A percentile compares a stretch with the other conserved stretches of the same genome.
Evolutionary conservation across 1,284 basidiomycete genomes (phyloP).

Genomic region (Apiotrichum laibachii): DNA sequence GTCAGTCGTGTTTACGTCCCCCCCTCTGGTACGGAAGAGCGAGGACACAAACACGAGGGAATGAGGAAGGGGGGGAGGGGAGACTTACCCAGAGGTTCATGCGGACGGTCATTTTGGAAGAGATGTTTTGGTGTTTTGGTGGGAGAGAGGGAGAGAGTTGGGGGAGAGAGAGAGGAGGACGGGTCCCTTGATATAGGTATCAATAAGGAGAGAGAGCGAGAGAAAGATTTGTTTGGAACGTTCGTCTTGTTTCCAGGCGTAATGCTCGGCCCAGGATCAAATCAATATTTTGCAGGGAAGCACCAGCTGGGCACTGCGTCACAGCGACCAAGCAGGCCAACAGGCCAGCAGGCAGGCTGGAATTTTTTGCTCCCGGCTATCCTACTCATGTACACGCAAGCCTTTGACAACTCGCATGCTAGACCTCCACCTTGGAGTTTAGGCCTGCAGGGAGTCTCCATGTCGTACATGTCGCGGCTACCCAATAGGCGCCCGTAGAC

Average conservation of each 20-base stretch:
- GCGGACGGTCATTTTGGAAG: slow-evolving; percentile 41
- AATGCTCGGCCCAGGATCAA: background rate
- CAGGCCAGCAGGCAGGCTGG: background rate
- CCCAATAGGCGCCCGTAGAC: background rate
- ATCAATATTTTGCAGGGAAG: no score
- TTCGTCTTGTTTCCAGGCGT: background rate
- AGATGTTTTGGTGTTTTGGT: background rate
- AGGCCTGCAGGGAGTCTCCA: background rate
- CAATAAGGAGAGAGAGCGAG: slow-evolving; percentile 4
- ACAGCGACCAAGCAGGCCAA: background rate
- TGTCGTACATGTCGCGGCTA: no score
- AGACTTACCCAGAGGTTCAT: slow-evolving; percentile 48
- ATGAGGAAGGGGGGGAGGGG: no score
- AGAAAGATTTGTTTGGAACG: slow-evolving; percentile 6
- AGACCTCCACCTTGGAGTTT: background rate
- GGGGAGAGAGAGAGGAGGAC: background rate
- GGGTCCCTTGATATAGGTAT: background rate
- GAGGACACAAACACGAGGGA: background rate
- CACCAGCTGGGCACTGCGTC: no score
- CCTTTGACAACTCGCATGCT: background rate
- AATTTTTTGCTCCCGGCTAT: slow-evolving; percentile 5
- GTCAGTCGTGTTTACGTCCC: background rate
- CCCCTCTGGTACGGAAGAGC: background rate
- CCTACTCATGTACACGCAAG: background rate
- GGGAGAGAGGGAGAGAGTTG: background rate